Base-by-base conservation (phyloP, 2,329 filamentous ascomycete species). In the Madurella fahalii region DNA sequence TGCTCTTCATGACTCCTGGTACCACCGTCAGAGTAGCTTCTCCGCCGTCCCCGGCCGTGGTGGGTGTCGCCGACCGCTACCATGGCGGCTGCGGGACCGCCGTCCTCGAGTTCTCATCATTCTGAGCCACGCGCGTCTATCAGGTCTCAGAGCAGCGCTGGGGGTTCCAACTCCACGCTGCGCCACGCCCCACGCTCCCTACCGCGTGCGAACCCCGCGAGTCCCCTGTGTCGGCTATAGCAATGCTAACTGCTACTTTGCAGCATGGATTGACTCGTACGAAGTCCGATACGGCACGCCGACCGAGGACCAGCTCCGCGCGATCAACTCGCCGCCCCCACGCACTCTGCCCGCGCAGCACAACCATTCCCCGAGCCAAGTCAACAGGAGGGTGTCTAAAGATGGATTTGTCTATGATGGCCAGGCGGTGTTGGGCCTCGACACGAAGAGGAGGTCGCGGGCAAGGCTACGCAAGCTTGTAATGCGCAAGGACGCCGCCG, bases 261-360 rank as follows among this genome's bases (percentile, higher is more conserved):
- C 53, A 78, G 77, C 77, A 39, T 79, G 77, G 77, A 77, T 79
- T 55, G 71, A 73, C 56, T 77, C 77, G 11, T 77, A 77, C 64
- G 71, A 78, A 59, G 68, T 68, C 32, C 64, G 69, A 45, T 69
- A 74, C 57, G 74, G 74, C 31, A 62, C 65, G 9, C 66, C 67
- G 4, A 67, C 65, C 52, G 67, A 72, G 8, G 69, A 73, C 37
- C 73, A 76, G 57, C 67, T 74, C 18, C 65, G 66, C 20, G 65
- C 74, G 16, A 65, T 77, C 13, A 68, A 62, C 43, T 68, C 68
- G 9, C 64, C 62, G 25, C 77, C 76, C 1, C 63, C 65, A 1
- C 70, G 70, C n/a, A 63, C 72, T 20, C 64, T 71, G 8, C 67
- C 64, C 13, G 68, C 74, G 3, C 71, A 75, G 13, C 74, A 74